Conservation (phyloP, 345 rosid species). For the Brassica cretica region DNA sequence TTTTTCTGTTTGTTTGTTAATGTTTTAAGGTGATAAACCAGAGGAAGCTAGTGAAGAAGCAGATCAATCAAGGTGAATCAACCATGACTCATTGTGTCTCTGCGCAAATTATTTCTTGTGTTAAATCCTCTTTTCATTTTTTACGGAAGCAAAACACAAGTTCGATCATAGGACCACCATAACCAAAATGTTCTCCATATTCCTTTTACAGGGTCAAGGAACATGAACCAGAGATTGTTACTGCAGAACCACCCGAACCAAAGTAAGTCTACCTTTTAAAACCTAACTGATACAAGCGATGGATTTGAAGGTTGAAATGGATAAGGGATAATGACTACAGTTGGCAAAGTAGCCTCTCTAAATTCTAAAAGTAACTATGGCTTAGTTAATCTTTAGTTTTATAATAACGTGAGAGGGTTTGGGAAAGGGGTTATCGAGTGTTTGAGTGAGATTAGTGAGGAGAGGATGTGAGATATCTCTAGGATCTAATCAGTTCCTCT, state of each 20-base stretch:
- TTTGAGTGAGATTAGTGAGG: not conserved
- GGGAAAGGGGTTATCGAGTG: no score
- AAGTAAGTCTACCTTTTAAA: constrained; percentile 27
- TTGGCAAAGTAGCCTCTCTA: no score
- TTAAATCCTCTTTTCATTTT: not conserved
- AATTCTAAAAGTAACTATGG: no score
- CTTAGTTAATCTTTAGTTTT: no score
- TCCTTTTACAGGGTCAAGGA: constrained; percentile 34
- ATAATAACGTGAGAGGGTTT: no score
- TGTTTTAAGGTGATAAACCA: constrained; percentile 46
- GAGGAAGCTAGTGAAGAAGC: constrained; percentile 46
- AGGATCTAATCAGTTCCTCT: no score
- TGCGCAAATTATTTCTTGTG: not conserved
- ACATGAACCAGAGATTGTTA: constrained; percentile 20
- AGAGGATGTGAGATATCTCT: no score
- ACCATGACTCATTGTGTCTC: no score
- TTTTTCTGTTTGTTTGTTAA: not conserved
- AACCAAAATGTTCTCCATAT: constrained; percentile 11
- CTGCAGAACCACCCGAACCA: constrained; percentile 29
- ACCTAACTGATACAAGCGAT: no score
- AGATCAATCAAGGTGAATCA: constrained; percentile 47
- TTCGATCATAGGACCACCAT: not conserved
- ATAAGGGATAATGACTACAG: no score
- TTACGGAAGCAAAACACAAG: not conserved
- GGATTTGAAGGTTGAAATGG: no score